Conservation (phyloP, 225 moss, liverwort and hornwort species). For the Straminergon stramineum region DNA sequence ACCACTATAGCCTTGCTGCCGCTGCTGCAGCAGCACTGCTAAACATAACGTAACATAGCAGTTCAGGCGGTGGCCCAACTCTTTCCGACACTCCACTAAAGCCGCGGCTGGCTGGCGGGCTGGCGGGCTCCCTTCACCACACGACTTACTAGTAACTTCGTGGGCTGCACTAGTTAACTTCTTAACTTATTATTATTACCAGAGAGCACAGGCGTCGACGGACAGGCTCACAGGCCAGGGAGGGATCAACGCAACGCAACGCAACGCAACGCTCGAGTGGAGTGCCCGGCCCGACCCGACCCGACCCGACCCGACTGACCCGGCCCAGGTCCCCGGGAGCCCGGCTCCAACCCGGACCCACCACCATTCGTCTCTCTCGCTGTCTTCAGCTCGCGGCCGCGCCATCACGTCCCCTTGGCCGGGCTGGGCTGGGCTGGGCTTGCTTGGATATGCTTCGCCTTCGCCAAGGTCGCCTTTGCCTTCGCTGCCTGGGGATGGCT, state of each 20-base stretch:
- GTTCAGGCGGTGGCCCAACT: background rate
- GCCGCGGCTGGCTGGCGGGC: background rate
- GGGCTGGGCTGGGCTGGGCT: background rate
- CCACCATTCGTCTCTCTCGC: background rate
- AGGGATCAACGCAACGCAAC: background rate
- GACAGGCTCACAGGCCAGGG: background rate
- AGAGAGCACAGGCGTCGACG: background rate
- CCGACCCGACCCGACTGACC: background rate
- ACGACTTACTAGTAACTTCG: conserved; percentile 1
- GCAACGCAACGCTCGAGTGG: too few relatives aligned
- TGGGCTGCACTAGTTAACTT: background rate
- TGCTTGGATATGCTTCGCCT: conserved; percentile 8
- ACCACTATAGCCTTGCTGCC: too few relatives aligned
- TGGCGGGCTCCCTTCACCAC: background rate
- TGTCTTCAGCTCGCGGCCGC: background rate
- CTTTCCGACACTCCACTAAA: conserved; percentile 25
- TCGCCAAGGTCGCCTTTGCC: background rate
- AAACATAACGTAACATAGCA: too few relatives aligned
- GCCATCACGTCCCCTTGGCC: background rate
- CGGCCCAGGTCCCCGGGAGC: background rate
- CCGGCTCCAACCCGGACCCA: background rate
- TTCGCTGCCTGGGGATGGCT: conserved; percentile 11
- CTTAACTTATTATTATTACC: too few relatives aligned
- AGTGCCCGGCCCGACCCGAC: background rate
- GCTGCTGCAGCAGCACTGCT: too few relatives aligned